phyloP scores from a whole-genome alignment of 1,139 yeast genomes.

The Zygoascus sp. region DNA sequence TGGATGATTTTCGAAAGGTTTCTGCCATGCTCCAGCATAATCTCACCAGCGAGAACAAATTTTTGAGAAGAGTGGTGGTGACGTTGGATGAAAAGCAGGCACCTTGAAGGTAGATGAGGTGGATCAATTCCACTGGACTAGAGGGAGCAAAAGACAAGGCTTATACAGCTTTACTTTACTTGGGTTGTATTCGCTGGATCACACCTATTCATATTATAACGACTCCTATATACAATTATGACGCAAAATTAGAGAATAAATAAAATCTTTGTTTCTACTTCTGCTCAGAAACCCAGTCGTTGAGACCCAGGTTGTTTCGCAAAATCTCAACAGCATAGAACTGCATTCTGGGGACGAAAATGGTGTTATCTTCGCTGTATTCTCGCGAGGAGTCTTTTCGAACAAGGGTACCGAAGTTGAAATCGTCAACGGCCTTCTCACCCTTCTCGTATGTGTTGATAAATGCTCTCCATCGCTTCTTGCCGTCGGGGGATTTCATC shows the following conservation, averaged over 20 bases:
- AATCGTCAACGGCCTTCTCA: conserved; percentile 66
- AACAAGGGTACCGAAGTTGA: conserved; percentile 89
- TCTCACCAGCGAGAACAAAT: conserved; percentile 31
- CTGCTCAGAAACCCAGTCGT: conserved; percentile 71
- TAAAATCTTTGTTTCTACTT: neutral
- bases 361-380: conserved; percentile 78
- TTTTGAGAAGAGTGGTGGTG: conserved; percentile 9
- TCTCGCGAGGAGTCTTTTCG: conserved; percentile 67
- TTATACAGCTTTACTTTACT: no score
- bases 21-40: conserved; percentile 32
- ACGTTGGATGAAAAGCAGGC: conserved; percentile 2
- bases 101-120: neutral
- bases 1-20: conserved; percentile 46
- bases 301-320: conserved; percentile 84
- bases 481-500: conserved; percentile 75
- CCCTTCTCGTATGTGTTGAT: conserved; percentile 68
- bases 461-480: conserved; percentile 86
- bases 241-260: conserved; percentile 1
- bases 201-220: neutral
- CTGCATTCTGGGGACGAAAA: conserved; percentile 88
- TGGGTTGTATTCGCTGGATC: no score
- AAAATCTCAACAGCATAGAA: conserved; percentile 93
- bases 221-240: conserved; percentile 1
- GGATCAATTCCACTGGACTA: neutral
- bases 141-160: neutral